Base-by-base conservation (phyloP, 1,139 yeast species). In the Eremothecium gossypii region DNA sequence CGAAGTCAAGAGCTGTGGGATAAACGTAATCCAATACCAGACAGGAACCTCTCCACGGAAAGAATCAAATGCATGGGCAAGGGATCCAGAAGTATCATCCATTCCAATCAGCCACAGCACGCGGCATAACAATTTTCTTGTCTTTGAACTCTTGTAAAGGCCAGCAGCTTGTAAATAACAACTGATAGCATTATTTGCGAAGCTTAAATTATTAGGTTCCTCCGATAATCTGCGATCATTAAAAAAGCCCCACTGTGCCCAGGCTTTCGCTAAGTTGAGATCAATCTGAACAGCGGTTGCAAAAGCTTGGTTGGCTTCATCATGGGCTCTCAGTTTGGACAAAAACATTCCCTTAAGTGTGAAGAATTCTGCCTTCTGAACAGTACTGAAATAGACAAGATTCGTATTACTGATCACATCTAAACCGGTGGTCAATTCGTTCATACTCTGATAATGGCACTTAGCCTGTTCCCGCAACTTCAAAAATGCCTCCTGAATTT, bases 241-340 rank as follows among this genome's bases (percentile, higher is more conserved):
- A 66, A 87, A 93, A 60, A 79, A 78, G 47, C 98, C 99, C 98
- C 98, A 93, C 62, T 93, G 97, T 1, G 97, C 97, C 99, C 99
- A 93, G 0, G 98, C 98, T 58, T 91, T 91, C 2, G 98, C 96
- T 43, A 91, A 67, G 54, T 87, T 86, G 53, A 89, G 74, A 58
- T 93, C 98, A 46, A 89, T 80, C 62, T 91, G 97, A 20, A 93
- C 97, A 3, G 98, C 96, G 1, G 96, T 84, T 1, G 97, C 95
- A 67, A 91, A 91, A 0, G 96, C 96, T 60, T 89, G 95, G 60
- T 91, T 89, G 7, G 99, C 98, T 56, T 91, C 97, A 48, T 89
- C 96, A 53, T 81, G 79, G 40, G 85, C 89, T 51, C 83, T 80
- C 54, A 91, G 70, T 61, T 87, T 91, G 30, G 95, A 94, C 58